These are phyloP conservation scores for Aspergillus aculeatinus DNA, from an alignment of 2,329 filamentous ascomycete species.

Conservation along the genomic window DNA sequence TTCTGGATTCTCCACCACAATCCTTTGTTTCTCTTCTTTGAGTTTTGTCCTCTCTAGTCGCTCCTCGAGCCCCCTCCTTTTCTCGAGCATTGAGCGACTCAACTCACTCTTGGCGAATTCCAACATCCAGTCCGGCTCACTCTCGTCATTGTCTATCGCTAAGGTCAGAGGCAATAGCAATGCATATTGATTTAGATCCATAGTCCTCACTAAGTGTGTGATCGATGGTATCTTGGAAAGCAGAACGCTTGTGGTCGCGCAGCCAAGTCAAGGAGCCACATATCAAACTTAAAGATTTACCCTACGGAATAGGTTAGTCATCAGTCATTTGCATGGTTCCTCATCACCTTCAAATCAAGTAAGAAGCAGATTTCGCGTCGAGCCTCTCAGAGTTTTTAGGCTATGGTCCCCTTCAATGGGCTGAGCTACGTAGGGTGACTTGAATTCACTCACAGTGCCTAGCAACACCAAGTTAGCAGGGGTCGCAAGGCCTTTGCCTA, in stretches of 20 bases:
- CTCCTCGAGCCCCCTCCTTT: constrained; percentile 72
- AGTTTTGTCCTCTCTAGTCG: constrained; percentile 63
- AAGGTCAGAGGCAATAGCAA: constrained; percentile 3
- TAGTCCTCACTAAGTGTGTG: constrained; percentile 42
- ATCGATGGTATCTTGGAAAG: constrained; percentile 56
- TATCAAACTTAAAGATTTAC: constrained; percentile 89
- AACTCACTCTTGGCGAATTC: constrained; percentile 72
- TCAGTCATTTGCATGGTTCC: not conserved
- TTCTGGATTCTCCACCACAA: constrained; percentile 52
- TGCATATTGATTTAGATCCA: not conserved
- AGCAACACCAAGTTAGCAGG: constrained; percentile 18
- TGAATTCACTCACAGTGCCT: constrained; percentile 44
- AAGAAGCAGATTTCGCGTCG: not conserved
- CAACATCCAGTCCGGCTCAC: constrained; percentile 79
- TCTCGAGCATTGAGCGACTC: constrained; percentile 63
- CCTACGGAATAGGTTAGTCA: constrained; percentile 45
- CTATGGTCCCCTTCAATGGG: not conserved
- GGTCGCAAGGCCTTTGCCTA: not conserved
- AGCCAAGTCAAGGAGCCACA: constrained; percentile 89
- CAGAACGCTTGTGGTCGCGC: constrained; percentile 70
- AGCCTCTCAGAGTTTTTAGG: not conserved
- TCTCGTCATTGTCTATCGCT: constrained; percentile 56
- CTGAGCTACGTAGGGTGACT: not conserved
- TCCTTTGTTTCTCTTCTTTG: constrained; percentile 61
- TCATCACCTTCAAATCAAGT: not conserved